These are phyloP conservation scores for Teratosphaeria pseudoeucalypti DNA, from an alignment of 2,329 filamentous ascomycete species.

Conservation along the genomic window DNA sequence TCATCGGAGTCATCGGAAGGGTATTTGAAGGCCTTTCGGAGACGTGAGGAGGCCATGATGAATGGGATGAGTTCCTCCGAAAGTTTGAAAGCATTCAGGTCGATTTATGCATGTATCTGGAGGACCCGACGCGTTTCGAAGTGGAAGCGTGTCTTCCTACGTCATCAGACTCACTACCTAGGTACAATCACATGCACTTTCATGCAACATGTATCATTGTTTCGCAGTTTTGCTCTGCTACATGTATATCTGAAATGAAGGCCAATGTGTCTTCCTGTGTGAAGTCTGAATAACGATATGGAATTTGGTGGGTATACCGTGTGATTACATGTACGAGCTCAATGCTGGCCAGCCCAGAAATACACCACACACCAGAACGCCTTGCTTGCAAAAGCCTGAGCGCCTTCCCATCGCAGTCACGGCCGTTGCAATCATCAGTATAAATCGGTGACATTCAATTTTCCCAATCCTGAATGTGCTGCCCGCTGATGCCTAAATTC, in stretches of 20 bases:
- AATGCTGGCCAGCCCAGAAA: neutral
- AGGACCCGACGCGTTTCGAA: neutral
- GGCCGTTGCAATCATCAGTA: neutral
- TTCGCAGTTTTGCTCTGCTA: no score
- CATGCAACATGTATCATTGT: neutral
- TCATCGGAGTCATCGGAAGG: constrained; percentile 50
- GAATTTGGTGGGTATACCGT: neutral
- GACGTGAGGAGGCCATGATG: constrained; percentile 42
- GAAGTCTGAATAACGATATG: neutral
- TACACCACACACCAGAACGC: neutral
- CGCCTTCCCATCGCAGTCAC: neutral
- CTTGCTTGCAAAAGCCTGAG: neutral
- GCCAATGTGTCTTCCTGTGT: neutral
- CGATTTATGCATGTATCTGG: neutral
- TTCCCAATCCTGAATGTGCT: neutral
- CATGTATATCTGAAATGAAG: no score
- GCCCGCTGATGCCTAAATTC: neutral
- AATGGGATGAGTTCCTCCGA: neutral
- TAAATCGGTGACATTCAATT: neutral
- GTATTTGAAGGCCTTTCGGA: constrained; percentile 71
- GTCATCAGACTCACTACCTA: neutral
- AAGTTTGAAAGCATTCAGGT: neutral
- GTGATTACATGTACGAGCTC: neutral
- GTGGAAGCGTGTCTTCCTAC: neutral
- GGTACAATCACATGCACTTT: neutral